phyloP scores from a whole-genome alignment of 148 eudicot genomes.

The Camellia granthamiana region DNA sequence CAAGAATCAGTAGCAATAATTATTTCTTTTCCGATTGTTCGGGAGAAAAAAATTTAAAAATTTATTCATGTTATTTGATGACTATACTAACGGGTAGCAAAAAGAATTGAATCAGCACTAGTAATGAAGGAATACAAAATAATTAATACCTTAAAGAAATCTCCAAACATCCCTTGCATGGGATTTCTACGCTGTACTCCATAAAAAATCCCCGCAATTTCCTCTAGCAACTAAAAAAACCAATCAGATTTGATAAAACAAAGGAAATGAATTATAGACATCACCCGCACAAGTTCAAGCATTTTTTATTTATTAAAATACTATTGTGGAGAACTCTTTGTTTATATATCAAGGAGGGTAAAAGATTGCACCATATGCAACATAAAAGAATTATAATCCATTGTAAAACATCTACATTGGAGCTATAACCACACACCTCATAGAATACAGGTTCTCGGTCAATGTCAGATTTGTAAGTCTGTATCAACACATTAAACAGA shows the following conservation, averaged over 20 bases:
- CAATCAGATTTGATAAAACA: constrained; percentile 1
- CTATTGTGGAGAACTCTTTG: constrained; percentile 1
- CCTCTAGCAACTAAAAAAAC: constrained; percentile 66
- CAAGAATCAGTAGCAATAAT: background rate
- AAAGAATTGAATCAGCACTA: background rate
- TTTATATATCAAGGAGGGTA: background rate
- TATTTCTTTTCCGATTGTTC: too few species aligned
- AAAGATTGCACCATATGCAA: constrained; percentile 1
- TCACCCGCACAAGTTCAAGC: background rate
- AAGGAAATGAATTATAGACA: background rate
- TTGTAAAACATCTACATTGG: background rate
- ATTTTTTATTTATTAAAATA: background rate
- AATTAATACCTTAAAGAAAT: constrained; percentile 64
- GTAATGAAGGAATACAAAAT: background rate
- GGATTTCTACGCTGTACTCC: constrained; percentile 75
- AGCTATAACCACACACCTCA: constrained; percentile 47
- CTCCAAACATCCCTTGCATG: constrained; percentile 94
- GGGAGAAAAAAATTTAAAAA: background rate
- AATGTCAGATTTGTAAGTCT: constrained; percentile 61
- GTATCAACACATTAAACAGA: constrained; percentile 75
- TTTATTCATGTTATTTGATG: background rate
- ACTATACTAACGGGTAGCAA: background rate
- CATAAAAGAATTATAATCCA: background rate
- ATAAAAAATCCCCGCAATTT: constrained; percentile 75
- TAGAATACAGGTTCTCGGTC: constrained; percentile 66